Evolutionary conservation across 148 eudicot species (phyloP).

Genomic region (Tetragonia tetragonoides): DNA sequence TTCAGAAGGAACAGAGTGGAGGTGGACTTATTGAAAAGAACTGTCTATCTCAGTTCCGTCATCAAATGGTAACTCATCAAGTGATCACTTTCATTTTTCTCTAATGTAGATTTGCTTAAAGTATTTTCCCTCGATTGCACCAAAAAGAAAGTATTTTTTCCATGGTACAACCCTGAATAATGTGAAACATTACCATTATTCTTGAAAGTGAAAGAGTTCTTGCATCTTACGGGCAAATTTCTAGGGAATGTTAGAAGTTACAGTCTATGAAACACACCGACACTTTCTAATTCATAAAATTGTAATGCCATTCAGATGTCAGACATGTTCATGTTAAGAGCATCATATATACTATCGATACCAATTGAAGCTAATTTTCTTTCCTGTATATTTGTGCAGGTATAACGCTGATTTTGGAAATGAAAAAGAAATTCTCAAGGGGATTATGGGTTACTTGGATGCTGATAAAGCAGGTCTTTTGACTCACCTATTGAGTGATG

Average conservation of each 20-base stretch:
- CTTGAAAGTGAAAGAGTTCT: too few species aligned
- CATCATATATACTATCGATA: not conserved
- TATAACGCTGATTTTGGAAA: slow-evolving; percentile 74
- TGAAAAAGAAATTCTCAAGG: slow-evolving; percentile 58
- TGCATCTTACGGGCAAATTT: too few species aligned
- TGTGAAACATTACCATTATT: too few species aligned
- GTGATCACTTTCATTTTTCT: not conserved
- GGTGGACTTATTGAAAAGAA: slow-evolving; percentile 77
- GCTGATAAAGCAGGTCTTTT: slow-evolving; percentile 74
- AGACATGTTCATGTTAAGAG: not conserved
- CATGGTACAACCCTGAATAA: not conserved
- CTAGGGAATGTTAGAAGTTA: too few species aligned
- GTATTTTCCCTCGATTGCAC: not conserved
- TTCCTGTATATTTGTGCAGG: slow-evolving; percentile 46
- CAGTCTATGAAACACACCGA: too few species aligned
- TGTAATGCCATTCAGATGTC: too few species aligned
- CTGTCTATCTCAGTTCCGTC: slow-evolving; percentile 54
- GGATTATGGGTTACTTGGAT: slow-evolving; percentile 73
- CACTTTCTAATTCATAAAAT: too few species aligned
- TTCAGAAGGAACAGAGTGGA: slow-evolving; percentile 58
- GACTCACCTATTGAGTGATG: slow-evolving; percentile 77
- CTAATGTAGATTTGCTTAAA: not conserved
- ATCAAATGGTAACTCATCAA: slow-evolving; percentile 64
- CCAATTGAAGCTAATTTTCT: not conserved
- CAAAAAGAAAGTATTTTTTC: not conserved